A percentile compares a stretch with the other conserved stretches of the same genome.
These are phyloP conservation scores for Coemansia sp. DNA, from an alignment of 192 early-diverging fungal species.

Conservation along the genomic window DNA sequence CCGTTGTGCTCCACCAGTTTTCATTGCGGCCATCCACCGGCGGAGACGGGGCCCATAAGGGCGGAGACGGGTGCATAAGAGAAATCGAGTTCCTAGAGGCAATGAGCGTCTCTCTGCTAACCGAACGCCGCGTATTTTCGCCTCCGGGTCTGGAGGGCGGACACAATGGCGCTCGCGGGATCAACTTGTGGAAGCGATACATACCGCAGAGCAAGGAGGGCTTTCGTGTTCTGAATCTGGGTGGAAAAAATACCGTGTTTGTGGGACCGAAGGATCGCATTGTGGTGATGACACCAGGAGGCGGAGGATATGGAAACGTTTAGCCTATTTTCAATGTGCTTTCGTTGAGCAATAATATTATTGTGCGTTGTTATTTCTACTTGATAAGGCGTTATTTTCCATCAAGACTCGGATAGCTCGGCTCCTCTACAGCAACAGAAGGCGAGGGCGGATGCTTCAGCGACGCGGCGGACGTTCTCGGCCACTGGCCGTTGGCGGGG, in stretches of 20 bases:
- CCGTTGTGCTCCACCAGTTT: slow-evolving; percentile 86
- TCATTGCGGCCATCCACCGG: slow-evolving; percentile 72
- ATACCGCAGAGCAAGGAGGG: neutral
- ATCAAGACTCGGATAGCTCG: neutral
- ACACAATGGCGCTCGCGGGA: slow-evolving; percentile 64
- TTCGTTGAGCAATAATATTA: no score
- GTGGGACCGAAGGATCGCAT: slow-evolving; percentile 80
- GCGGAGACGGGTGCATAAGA: slow-evolving; percentile 91
- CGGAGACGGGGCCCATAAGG: slow-evolving; percentile 70
- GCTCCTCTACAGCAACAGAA: neutral
- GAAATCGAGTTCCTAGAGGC: slow-evolving; percentile 90
- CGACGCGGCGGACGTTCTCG: slow-evolving; percentile 39
- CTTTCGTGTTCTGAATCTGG: slow-evolving; percentile 65
- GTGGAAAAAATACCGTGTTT: slow-evolving; percentile 85
- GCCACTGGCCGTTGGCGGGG: slow-evolving; percentile 14
- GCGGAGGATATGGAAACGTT: slow-evolving; percentile 72
- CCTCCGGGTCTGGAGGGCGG: slow-evolving; percentile 90
- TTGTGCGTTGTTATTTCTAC: no score
- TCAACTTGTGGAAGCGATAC: slow-evolving; percentile 76
- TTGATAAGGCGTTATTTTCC: no score
- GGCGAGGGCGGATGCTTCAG: neutral
- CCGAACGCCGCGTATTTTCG: slow-evolving; percentile 84
- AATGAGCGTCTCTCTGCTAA: slow-evolving; percentile 86
- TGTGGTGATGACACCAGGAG: slow-evolving; percentile 87
- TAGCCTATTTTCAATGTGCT: neutral